Conservation (phyloP, 164 flowering plant genomes). For the Aristolochia fimbriata region DNA sequence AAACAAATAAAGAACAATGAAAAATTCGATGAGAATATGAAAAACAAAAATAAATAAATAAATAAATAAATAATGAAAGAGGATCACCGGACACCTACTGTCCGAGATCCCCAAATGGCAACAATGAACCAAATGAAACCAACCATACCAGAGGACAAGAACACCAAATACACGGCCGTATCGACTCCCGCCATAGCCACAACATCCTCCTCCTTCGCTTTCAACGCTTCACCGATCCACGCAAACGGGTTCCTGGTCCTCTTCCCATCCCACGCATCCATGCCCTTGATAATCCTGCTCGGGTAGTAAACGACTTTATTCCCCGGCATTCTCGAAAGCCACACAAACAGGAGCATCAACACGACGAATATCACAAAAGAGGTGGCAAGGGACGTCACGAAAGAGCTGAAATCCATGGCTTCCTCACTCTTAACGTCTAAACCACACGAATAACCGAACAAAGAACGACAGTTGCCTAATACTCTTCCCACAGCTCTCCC, state of each 20-base stretch:
- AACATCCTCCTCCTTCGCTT: slow-evolving; percentile 58
- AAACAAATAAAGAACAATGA: neutral
- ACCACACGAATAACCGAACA: too few species aligned
- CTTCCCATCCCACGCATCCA: slow-evolving; percentile 53
- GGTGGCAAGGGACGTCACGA: slow-evolving; percentile 80
- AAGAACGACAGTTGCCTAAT: too few species aligned
- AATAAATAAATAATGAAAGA: too few species aligned
- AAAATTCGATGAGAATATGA: neutral
- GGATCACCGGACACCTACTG: too few species aligned
- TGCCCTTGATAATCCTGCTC: slow-evolving; percentile 67
- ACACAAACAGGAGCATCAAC: slow-evolving; percentile 58
- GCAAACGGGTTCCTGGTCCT: slow-evolving; percentile 55
- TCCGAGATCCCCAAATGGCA: too few species aligned
- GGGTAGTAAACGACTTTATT: slow-evolving; percentile 76
- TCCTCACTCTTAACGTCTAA: too few species aligned
- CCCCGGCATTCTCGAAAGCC: slow-evolving; percentile 55
- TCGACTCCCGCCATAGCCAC: slow-evolving; percentile 77
- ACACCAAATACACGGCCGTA: slow-evolving; percentile 86
- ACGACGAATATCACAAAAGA: slow-evolving; percentile 72
- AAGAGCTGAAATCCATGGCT: slow-evolving; percentile 73
- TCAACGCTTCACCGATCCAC: slow-evolving; percentile 65
- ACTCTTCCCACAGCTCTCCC: too few species aligned
- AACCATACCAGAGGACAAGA: slow-evolving; percentile 57
- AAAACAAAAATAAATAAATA: too few species aligned
- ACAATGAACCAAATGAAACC: too few species aligned